Evolutionary conservation across 129 eudicot species (phyloP).

Genomic region (Escallonia rubra): DNA sequence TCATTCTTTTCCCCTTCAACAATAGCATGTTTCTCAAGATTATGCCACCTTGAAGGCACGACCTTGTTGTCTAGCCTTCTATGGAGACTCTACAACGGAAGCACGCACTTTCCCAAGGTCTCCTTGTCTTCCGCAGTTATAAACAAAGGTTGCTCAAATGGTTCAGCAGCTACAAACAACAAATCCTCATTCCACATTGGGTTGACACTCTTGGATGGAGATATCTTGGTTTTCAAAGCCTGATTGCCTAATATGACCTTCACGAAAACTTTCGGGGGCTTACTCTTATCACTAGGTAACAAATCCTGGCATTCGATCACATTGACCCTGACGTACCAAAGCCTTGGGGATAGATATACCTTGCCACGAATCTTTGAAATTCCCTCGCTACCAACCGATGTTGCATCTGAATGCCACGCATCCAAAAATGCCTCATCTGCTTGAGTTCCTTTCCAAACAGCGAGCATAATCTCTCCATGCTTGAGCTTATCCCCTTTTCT

Average conservation of each 20-base stretch:
- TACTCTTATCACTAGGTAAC: constrained; percentile 53
- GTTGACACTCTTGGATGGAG: constrained; percentile 41
- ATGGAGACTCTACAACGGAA: constrained; percentile 37
- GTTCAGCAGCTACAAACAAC: constrained; percentile 69
- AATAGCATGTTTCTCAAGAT: constrained; percentile 57
- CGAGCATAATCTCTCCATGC: constrained; percentile 82
- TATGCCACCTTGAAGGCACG: constrained; percentile 70
- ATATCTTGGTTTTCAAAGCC: constrained; percentile 34
- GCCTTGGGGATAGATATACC: constrained; percentile 79
- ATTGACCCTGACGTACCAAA: constrained; percentile 88
- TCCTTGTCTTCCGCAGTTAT: constrained; percentile 70
- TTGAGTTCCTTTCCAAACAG: constrained; percentile 88
- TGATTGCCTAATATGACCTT: constrained; percentile 58
- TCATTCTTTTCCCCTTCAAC: constrained; percentile 71
- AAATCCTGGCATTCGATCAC: constrained; percentile 85
- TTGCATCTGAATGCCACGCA: constrained; percentile 95
- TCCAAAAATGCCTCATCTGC: constrained; percentile 90
- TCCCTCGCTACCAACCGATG: constrained; percentile 56
- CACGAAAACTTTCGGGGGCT: constrained; percentile 49
- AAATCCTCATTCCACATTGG: constrained; percentile 93
- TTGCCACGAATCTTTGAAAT: constrained; percentile 68
- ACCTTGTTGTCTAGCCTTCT: constrained; percentile 73
- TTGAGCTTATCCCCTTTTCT: constrained; percentile 53
- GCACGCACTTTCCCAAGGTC: constrained; percentile 45
- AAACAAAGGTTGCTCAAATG: constrained; percentile 79